phyloP scores from a whole-genome alignment of 2,329 filamentous ascomycete genomes.

The Exserohilum turcica region DNA sequence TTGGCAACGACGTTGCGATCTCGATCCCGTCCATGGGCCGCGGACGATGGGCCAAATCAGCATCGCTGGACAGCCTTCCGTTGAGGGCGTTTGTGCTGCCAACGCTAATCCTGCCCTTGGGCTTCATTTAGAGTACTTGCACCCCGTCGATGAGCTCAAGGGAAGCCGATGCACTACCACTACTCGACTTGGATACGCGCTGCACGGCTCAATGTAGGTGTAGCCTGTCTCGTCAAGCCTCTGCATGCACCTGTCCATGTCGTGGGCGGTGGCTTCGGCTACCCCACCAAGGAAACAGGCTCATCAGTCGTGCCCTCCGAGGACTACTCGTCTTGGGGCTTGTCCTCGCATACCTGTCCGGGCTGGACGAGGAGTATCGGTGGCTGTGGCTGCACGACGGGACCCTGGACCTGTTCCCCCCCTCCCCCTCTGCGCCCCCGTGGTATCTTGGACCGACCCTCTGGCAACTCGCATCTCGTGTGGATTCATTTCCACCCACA shows the following conservation, averaged over 20 bases:
- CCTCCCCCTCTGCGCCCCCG: too few species aligned
- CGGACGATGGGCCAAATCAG: not conserved
- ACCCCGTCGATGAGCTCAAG: too few species aligned
- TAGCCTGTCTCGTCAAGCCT: not conserved
- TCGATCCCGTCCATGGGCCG: not conserved
- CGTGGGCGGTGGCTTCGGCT: not conserved
- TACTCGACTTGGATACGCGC: not conserved
- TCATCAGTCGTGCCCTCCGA: too few species aligned
- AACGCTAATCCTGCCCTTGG: not conserved
- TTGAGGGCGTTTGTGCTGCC: not conserved
- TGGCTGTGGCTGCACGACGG: not conserved
- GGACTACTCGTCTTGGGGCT: too few species aligned
- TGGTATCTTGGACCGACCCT: too few species aligned
- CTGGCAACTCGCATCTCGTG: too few species aligned
- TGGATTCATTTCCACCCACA: too few species aligned
- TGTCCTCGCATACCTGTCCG: not conserved
- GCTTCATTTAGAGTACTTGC: not conserved
- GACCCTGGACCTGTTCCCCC: slow-evolving; percentile 1
- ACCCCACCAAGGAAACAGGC: not conserved
- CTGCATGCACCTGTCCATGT: not conserved
- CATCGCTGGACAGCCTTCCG: not conserved
- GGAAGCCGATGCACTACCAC: not conserved
- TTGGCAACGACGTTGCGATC: not conserved
- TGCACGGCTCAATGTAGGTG: not conserved
- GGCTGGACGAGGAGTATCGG: too few species aligned